These are phyloP conservation scores for Rubus idaeus DNA, from an alignment of 306 rosid genomes.

Conservation along the genomic window DNA sequence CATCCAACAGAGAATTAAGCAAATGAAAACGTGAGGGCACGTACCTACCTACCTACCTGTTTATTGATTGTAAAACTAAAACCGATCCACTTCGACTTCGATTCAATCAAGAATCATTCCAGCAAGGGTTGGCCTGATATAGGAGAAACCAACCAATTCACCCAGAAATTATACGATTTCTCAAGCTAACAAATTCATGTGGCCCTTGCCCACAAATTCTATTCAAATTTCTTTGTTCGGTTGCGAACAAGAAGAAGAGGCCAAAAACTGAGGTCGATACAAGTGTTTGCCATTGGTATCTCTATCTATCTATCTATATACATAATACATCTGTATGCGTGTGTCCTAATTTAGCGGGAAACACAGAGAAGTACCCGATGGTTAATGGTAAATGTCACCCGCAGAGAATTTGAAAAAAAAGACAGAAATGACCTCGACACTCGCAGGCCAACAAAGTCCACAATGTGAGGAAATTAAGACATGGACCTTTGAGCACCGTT, in stretches of 20 bases:
- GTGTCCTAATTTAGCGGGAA: slow-evolving; percentile 36
- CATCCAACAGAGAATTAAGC: neutral
- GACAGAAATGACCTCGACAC: slow-evolving; percentile 15
- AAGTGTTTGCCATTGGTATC: slow-evolving; percentile 11
- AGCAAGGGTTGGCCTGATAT: neutral
- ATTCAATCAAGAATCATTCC: neutral
- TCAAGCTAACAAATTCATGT: neutral
- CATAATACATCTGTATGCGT: no score
- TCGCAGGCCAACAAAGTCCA: no score
- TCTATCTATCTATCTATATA: slow-evolving; percentile 18
- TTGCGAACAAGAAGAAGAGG: slow-evolving; percentile 21
- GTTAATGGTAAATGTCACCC: slow-evolving; percentile 31
- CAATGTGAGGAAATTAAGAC: no score
- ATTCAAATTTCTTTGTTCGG: neutral
- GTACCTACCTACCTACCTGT: neutral
- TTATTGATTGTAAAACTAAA: neutral
- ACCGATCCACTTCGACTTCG: neutral
- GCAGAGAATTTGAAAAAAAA: slow-evolving; percentile 12
- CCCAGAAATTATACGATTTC: neutral
- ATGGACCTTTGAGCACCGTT: no score
- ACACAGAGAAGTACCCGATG: slow-evolving; percentile 35
- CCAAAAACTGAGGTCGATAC: slow-evolving; percentile 26
- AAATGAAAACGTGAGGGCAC: slow-evolving; percentile 14
- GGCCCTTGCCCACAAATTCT: no score
- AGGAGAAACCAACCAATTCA: no score